phyloP scores from a whole-genome alignment of 768 basidiomycete genomes.

The Tubosaeta brunneosetosa region DNA sequence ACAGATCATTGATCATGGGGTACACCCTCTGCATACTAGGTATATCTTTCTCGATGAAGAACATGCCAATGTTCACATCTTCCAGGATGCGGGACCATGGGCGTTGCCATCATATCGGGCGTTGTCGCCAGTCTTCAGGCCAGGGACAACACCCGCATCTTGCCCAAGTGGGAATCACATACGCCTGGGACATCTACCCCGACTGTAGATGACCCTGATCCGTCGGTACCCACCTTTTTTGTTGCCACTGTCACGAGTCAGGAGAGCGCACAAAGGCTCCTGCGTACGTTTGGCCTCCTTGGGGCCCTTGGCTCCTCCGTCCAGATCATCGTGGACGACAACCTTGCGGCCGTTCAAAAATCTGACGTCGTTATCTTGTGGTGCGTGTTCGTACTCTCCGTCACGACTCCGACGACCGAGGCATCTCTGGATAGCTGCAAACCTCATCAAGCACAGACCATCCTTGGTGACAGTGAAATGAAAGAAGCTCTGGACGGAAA shows the following conservation, averaged over 20 bases:
- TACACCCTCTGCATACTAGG: conserved; percentile 91
- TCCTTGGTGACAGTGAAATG: conserved; percentile 74
- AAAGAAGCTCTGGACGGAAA: conserved; percentile 82
- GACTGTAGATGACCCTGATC: conserved; percentile 47
- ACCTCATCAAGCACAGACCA: conserved; percentile 76
- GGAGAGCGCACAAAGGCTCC: conserved; percentile 67
- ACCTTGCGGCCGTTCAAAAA: conserved; percentile 64
- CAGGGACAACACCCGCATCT: conserved; percentile 27
- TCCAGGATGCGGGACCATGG: conserved; percentile 97
- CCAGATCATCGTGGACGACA: conserved; percentile 64
- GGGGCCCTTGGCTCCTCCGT: conserved; percentile 62
- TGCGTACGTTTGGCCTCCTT: conserved; percentile 52
- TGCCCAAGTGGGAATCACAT: conserved; percentile 61
- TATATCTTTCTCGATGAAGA: conserved; percentile 15
- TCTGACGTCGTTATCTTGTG: conserved; percentile 87
- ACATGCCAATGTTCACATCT: conserved; percentile 14
- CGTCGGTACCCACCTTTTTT: conserved; percentile 73
- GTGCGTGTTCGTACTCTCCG: conserved; percentile 39
- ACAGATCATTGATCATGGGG: conserved; percentile 52
- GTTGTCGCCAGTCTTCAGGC: conserved; percentile 78
- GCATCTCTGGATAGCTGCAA: conserved; percentile 64
- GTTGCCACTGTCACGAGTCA: conserved; percentile 82
- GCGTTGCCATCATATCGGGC: conserved; percentile 90
- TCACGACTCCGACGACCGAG: neutral
- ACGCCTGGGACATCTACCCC: conserved; percentile 76